These are phyloP conservation scores for Phytophthora vignae DNA, from an alignment of 352 stramenopile genomes.

Conservation along the genomic window DNA sequence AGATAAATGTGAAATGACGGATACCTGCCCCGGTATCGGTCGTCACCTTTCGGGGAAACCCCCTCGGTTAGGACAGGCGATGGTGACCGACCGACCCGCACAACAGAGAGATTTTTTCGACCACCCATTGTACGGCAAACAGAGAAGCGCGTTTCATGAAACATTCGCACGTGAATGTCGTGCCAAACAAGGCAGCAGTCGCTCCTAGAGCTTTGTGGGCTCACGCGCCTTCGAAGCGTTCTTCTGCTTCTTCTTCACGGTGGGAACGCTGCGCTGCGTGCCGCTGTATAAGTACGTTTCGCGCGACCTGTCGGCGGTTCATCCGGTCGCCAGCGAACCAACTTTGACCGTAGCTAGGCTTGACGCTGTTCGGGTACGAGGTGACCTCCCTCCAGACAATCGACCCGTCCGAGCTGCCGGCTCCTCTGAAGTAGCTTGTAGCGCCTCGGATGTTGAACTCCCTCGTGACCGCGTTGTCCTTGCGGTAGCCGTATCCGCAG, in stretches of 20 bases:
- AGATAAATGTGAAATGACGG: background rate
- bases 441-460: background rate
- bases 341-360: background rate
- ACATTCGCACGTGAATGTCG: background rate
- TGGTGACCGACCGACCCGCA: background rate
- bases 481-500: background rate
- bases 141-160: background rate
- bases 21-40: background rate
- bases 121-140: no score
- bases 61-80: background rate
- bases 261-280: background rate
- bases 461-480: background rate
- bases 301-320: background rate
- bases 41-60: background rate
- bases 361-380: background rate
- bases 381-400: background rate
- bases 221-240: background rate
- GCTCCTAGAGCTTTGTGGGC: no score
- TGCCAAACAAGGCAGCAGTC: background rate
- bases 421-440: background rate
- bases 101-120: no score
- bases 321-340: background rate
- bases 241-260: background rate
- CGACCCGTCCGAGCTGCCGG: background rate
- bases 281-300: background rate